Conservation (phyloP, 140 eudicot genomes). For the Bidens hawaiensis region DNA sequence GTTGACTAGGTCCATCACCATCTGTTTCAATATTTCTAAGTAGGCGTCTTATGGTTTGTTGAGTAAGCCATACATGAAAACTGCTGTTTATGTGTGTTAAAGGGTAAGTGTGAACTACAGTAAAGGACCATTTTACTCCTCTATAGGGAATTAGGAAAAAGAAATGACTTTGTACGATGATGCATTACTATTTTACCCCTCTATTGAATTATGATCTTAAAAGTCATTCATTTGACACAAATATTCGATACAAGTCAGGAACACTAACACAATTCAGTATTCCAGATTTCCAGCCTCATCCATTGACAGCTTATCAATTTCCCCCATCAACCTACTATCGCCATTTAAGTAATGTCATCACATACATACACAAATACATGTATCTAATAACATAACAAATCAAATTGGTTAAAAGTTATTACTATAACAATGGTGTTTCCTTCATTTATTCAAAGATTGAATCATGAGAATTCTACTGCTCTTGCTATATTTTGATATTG, state of each 20-base stretch:
- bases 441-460: conserved; percentile 52
- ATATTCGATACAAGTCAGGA: conserved; percentile 28
- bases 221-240: no score
- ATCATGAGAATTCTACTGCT: no score
- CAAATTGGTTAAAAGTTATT: conserved; percentile 22
- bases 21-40: conserved; percentile 52
- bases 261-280: conserved; percentile 76
- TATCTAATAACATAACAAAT: background rate
- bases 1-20: conserved; percentile 72
- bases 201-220: background rate
- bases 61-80: background rate
- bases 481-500: no score
- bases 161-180: background rate
- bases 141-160: background rate
- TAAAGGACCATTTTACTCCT: conserved; percentile 1
- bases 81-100: background rate
- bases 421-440: conserved; percentile 83
- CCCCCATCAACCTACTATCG: conserved; percentile 86
- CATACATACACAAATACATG: conserved; percentile 6
- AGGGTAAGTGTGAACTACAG: background rate
- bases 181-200: no score
- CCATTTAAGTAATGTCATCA: conserved; percentile 7
- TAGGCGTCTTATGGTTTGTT: background rate
- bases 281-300: conserved; percentile 96
- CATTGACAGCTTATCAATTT: conserved; percentile 80